Base-by-base conservation (phyloP, 2,329 filamentous ascomycete genomes). In the Trichoderma afroharzianum region DNA sequence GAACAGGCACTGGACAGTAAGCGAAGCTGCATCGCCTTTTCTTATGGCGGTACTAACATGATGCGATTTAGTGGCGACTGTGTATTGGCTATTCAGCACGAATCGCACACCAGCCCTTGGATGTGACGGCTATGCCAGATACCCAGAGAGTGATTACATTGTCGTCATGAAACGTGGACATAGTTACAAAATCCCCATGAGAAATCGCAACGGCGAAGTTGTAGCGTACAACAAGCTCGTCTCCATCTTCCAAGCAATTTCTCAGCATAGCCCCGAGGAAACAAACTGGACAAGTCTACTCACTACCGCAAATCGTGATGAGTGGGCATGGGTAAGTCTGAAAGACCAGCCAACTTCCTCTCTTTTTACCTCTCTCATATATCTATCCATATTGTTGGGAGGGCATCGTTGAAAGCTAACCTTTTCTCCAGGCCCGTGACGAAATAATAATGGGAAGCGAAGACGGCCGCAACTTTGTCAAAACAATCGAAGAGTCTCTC, bases 241-340 rank as follows among this genome's bases (percentile, higher is more conserved):
- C 4, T 26, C 32, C 6, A 18, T 57, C 15, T 57, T 72, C n/a
- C 24, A 63, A 26, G 33, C 36, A 1, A 70, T 74, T 6, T 9
- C 63, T 3, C 32, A 67, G 30, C 32, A 62, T 15, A 69, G 24
- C 2, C 43, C 50, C 12, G 59, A 66, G 6, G 53, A 67, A 14
- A 59, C 21, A 1, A 61, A 43, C 26, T 72, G 68, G 68, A 43
- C 68, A 1, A 53, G 71, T 32, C 36, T 74, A 12, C 53, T 74
- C 4, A 73, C 68, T 9, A 67, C 68, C n/a, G 71, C 66, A n/a
- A 50, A 73, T 26, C 71, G 73, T 3, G 57, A 71, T n/a, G 55
- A 66, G 14, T 74, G 73, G 73, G 71, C 73, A 33, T 59, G 43
- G 58, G 72, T 73, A 47, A 64, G 72, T 62, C 21, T 8, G 1